Evolutionary conservation across 495 filamentous ascomycete genomes (phyloP).

Genomic region (Tuber borchii): DNA sequence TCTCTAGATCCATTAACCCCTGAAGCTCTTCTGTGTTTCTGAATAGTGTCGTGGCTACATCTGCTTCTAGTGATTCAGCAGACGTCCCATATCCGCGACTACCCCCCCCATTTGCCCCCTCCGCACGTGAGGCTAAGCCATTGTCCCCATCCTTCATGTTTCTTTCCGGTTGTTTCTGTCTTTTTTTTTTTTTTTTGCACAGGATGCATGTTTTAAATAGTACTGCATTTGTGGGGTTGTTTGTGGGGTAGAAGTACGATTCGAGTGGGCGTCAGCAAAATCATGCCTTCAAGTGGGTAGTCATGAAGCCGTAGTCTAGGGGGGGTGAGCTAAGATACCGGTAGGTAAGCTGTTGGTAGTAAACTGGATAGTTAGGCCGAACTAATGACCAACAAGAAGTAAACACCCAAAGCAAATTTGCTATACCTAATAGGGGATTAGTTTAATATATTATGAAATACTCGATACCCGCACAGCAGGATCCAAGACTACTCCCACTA

Average conservation of each 20-base stretch:
- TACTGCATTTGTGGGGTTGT: neutral
- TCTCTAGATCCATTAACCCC: constrained; percentile 49
- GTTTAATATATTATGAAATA: neutral
- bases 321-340: neutral
- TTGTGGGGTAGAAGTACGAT: neutral
- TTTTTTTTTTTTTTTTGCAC: neutral
- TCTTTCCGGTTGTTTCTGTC: neutral
- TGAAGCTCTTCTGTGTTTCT: constrained; percentile 25
- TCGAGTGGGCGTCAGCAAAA: neutral
- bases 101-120: neutral
- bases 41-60: constrained; percentile 25
- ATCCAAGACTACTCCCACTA: neutral
- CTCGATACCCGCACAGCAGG: neutral
- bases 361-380: neutral
- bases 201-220: neutral
- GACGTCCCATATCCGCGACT: constrained; percentile 11
- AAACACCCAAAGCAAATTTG: neutral
- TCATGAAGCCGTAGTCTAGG: neutral
- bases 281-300: neutral
- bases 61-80: constrained; percentile 7
- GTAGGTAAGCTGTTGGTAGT: neutral
- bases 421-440: neutral
- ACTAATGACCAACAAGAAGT: neutral
- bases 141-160: constrained; percentile 13
- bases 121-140: constrained; percentile 8